These are phyloP conservation scores for Penicillium rolfsii DNA, from an alignment of 2,329 filamentous ascomycete genomes.

Conservation along the genomic window DNA sequence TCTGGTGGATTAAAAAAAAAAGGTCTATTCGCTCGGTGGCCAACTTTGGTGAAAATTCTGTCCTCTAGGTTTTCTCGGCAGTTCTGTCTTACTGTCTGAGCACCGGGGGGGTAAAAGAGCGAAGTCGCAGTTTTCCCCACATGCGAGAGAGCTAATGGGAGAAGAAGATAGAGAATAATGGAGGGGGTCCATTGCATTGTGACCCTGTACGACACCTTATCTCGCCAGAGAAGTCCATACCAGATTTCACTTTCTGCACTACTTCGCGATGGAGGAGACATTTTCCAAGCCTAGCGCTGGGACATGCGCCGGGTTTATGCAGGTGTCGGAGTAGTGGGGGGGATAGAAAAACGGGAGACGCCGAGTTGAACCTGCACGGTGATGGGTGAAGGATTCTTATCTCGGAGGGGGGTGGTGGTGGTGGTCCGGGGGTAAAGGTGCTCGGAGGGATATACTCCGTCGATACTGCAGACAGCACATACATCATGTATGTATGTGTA, in stretches of 20 bases:
- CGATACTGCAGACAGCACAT: neutral
- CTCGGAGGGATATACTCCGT: neutral
- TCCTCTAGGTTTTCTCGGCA: neutral
- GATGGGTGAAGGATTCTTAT: neutral
- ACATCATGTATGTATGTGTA: neutral
- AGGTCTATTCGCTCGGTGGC: neutral
- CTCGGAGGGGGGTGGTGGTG: neutral
- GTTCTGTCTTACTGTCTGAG: neutral
- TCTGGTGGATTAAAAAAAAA: slow-evolving; percentile 57
- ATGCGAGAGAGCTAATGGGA: neutral
- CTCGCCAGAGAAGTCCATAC: neutral
- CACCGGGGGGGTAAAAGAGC: neutral
- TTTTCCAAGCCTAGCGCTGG: neutral
- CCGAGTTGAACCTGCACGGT: neutral
- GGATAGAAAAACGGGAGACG: neutral
- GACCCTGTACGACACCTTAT: neutral
- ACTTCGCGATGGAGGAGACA: neutral
- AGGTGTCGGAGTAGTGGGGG: neutral
- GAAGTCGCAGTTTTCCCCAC: neutral
- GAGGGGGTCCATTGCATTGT: neutral
- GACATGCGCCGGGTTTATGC: neutral
- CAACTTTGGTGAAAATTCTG: neutral
- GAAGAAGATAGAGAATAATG: neutral
- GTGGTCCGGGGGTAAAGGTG: neutral
- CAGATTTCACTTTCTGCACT: neutral